Evolutionary conservation across 371 early-diverging fungal genomes (phyloP), one percentile per base, ranked within the genome.

Genomic region (Syncephalastrum monosporum): DNA sequence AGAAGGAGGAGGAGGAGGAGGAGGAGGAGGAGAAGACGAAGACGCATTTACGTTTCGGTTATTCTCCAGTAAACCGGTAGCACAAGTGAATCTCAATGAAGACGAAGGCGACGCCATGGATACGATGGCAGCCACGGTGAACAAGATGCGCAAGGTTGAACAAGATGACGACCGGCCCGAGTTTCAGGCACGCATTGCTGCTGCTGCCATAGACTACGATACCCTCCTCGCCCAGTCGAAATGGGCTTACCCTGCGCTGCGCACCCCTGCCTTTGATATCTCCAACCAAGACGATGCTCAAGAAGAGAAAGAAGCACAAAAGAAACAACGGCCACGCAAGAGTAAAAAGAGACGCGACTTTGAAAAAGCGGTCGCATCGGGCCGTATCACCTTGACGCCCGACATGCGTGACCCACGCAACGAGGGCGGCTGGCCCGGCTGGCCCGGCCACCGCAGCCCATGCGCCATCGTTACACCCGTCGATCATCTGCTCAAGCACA

Each of bases 361-460:
- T 53, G 64, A 74, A 45, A 74, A 72, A 33, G 71, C 69, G 21
- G 64, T 74, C 3, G 59, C 59, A 49, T 62, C 63, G 49, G 71
- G 71, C 17, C 59, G 63, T 5, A 68, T 69, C 12, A 21, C 55
- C 15, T 15, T 60, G 19, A 23, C 60, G 14, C 67, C 73, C 13
- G 69, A 67, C 21, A 78, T 74, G 73, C 67, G 75, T 56, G 51
- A 78, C 53, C 65, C 73, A 15, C 63, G 67, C 14, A 65, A 65
- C 21, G 67, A 67, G 29, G 65, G 65, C 17, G 79, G 75, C 1
- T 78, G 79, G 79, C 75, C 79, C 16, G 79, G 79, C 16, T 78
- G 73, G 72, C 79, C 79, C n/a, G 75, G 79, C n/a, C 38, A 56
- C n/a, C 51, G 59, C 1, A 78, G 67, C 12, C 54, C 44, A 1